These are phyloP conservation scores for Penicillium sp. DNA, from an alignment of 2,329 filamentous ascomycete genomes.

Conservation along the genomic window DNA sequence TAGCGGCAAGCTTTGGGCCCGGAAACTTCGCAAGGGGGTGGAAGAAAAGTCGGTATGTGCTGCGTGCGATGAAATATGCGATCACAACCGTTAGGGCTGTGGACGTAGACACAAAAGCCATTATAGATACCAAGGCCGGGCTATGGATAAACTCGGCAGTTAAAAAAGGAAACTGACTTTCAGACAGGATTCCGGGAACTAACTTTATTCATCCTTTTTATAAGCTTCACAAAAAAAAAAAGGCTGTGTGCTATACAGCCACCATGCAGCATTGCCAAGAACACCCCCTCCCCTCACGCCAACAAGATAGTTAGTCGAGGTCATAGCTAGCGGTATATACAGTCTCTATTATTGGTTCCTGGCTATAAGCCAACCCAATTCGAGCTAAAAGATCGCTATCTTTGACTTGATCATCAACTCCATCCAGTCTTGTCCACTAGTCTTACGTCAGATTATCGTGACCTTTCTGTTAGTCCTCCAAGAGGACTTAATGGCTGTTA, in stretches of 20 bases:
- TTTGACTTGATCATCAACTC: background rate
- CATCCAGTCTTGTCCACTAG: background rate
- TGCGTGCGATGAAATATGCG: background rate
- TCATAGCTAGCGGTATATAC: background rate
- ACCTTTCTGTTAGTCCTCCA: background rate
- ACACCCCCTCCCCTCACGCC: background rate
- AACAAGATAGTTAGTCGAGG: background rate
- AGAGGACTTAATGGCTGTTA: background rate
- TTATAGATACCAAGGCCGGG: too few species aligned
- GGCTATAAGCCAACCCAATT: background rate
- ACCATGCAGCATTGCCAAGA: background rate
- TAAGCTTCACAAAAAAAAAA: too few species aligned
- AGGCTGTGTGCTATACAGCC: too few species aligned
- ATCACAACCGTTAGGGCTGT: background rate
- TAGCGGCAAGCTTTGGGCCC: background rate
- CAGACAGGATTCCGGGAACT: too few species aligned
- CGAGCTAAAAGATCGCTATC: background rate
- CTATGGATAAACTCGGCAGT: too few species aligned
- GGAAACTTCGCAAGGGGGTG: background rate
- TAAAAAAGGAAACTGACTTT: too few species aligned
- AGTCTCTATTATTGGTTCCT: background rate
- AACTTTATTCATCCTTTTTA: too few species aligned
- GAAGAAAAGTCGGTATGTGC: background rate
- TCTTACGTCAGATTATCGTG: background rate
- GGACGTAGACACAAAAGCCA: background rate